Evolutionary conservation across 2,329 filamentous ascomycete species (phyloP).

Genomic region (Fusarium coffeatum): DNA sequence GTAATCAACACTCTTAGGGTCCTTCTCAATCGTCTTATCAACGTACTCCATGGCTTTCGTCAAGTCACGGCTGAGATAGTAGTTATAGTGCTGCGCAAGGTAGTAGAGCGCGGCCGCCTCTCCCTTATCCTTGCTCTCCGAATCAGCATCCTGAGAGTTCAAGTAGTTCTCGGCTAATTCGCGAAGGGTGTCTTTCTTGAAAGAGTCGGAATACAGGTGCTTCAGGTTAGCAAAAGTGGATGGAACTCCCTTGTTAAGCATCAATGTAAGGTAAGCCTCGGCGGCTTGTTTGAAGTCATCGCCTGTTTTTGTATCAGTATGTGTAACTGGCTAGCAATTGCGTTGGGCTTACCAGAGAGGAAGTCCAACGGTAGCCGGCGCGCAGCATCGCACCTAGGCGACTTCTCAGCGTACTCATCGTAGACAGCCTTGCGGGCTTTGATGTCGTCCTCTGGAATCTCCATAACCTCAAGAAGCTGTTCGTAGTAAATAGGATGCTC

Average conservation of each 20-base stretch:
- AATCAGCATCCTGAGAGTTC: constrained; percentile 65
- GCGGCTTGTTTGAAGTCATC: constrained; percentile 84
- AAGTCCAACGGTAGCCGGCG: constrained; percentile 91
- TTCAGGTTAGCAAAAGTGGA: constrained; percentile 98
- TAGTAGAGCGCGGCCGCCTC: constrained; percentile 88
- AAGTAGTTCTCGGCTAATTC: constrained; percentile 83
- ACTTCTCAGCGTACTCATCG: constrained; percentile 81
- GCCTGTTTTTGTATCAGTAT: constrained; percentile 59
- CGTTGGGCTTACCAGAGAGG: constrained; percentile 68
- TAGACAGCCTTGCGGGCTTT: constrained; percentile 77
- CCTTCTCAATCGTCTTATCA: constrained; percentile 83
- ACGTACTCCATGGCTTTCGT: constrained; percentile 83
- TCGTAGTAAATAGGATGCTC: constrained; percentile 91
- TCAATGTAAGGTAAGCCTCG: constrained; percentile 81
- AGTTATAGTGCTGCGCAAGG: constrained; percentile 97
- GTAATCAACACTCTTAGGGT: constrained; percentile 87
- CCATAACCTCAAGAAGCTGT: constrained; percentile 76
- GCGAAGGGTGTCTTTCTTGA: constrained; percentile 82
- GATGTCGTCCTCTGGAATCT: constrained; percentile 67
- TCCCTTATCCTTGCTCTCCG: constrained; percentile 66
- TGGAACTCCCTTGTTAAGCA: constrained; percentile 92
- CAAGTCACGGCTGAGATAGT: constrained; percentile 86
- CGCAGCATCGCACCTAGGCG: constrained; percentile 84
- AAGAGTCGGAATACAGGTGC: constrained; percentile 82
- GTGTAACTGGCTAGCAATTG: neutral